phyloP scores from a whole-genome alignment of 441 rosid species.

The Corymbia citriodora region DNA sequence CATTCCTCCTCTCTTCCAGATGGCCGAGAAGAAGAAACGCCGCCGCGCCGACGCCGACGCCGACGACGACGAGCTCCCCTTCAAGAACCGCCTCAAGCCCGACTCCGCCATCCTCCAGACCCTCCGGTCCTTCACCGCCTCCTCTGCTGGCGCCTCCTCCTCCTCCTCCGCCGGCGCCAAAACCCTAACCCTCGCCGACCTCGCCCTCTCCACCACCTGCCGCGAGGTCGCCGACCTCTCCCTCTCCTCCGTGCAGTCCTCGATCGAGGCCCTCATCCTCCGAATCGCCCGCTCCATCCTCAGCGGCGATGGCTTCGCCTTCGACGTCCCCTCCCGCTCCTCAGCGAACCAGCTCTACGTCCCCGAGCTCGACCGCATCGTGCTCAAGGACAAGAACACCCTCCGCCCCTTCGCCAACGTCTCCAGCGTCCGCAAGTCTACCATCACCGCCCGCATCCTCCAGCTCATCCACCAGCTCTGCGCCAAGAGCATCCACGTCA shows the following conservation, averaged over 20 bases:
- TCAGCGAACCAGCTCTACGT: slow-evolving; percentile 93
- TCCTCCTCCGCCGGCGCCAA: slow-evolving; percentile 36
- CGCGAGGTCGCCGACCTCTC: slow-evolving; percentile 89
- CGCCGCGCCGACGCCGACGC: slow-evolving; percentile 45
- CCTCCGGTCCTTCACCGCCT: slow-evolving; percentile 34
- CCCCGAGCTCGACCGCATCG: slow-evolving; percentile 98
- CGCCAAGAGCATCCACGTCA: slow-evolving; percentile 76
- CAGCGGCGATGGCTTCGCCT: slow-evolving; percentile 81
- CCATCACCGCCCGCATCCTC: slow-evolving; percentile 81
- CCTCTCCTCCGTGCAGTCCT: slow-evolving; percentile 73
- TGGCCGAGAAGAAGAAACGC: slow-evolving; percentile 59
- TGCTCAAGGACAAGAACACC: slow-evolving; percentile 85
- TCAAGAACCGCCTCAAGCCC: slow-evolving; percentile 56
- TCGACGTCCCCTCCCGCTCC: slow-evolving; percentile 90
- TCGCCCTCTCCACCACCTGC: slow-evolving; percentile 59
- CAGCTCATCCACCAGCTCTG: slow-evolving; percentile 85
- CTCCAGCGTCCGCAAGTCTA: slow-evolving; percentile 81
- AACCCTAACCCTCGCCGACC: slow-evolving; percentile 73
- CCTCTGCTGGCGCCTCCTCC: slow-evolving; percentile 30
- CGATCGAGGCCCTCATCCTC: slow-evolving; percentile 66
- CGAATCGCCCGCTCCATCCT: slow-evolving; percentile 71
- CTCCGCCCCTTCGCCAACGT: slow-evolving; percentile 77
- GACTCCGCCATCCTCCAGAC: slow-evolving; percentile 56
- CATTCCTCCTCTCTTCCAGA: slow-evolving; percentile 2
- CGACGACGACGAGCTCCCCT: slow-evolving; percentile 48